phyloP scores from a whole-genome alignment of 352 stramenopile genomes.

The Phytophthora brassicae region DNA sequence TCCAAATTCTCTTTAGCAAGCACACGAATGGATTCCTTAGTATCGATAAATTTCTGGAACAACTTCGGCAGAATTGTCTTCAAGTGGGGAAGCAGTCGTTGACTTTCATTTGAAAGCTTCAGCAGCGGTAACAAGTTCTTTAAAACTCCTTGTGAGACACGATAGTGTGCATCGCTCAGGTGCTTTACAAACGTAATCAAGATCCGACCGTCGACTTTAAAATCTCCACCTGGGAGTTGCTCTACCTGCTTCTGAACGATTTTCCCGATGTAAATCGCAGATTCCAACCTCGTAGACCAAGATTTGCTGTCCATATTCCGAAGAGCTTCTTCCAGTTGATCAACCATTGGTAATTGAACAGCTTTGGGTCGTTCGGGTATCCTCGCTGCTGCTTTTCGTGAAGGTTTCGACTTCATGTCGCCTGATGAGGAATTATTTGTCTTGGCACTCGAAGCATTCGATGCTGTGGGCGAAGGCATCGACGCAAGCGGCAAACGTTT shows the following conservation, averaged over 20 bases:
- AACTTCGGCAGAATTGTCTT: constrained; percentile 64
- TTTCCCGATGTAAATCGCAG: constrained; percentile 49
- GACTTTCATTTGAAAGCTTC: constrained; percentile 36
- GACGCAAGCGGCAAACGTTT: constrained; percentile 13
- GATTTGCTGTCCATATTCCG: constrained; percentile 46
- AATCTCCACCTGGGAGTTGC: constrained; percentile 13
- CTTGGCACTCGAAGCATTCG: constrained; percentile 29
- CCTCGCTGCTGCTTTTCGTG: constrained; percentile 12
- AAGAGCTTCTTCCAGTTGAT: constrained; percentile 63
- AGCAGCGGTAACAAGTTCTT: constrained; percentile 57
- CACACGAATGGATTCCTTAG: constrained; percentile 61
- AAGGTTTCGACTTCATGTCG: constrained; percentile 16
- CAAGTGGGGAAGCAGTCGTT: constrained; percentile 51
- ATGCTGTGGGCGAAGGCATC: constrained; percentile 27
- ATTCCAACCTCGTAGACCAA: constrained; percentile 72
- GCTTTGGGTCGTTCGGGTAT: constrained; percentile 14
- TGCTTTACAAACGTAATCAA: constrained; percentile 59
- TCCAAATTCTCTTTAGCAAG: constrained; percentile 66
- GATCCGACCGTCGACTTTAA: constrained; percentile 63
- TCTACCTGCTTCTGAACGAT: constrained; percentile 25
- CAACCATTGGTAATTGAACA: constrained; percentile 9
- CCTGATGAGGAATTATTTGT: constrained; percentile 19
- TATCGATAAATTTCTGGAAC: constrained; percentile 79
- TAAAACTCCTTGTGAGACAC: constrained; percentile 69
- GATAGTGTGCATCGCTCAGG: constrained; percentile 72